Percentiles rank a stretch among this genome's conserved stretches.
Evolutionary conservation across 2,329 filamentous ascomycete species (phyloP).

Genomic region (Fusarium sambucinum): DNA sequence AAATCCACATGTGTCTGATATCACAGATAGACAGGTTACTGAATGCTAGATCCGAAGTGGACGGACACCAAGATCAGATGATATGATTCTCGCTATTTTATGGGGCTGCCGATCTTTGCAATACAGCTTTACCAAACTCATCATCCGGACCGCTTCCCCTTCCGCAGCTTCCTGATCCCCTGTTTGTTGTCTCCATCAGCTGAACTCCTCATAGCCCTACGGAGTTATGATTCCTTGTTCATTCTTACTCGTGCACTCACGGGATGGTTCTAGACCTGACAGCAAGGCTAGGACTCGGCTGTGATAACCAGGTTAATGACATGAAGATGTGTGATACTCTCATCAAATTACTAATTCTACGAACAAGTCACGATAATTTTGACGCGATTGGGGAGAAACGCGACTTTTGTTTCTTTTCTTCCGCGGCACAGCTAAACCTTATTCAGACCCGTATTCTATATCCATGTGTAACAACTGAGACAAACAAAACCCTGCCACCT

Average conservation of each 20-base stretch:
- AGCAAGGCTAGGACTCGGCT: not conserved
- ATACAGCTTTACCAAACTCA: not conserved
- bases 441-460: not conserved
- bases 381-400: not conserved
- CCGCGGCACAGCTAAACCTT: not conserved
- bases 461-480: not conserved
- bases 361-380: not conserved
- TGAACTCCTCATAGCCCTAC: not conserved
- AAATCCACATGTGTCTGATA: too few species aligned
- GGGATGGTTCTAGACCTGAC: not conserved
- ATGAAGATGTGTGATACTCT: accelerated
- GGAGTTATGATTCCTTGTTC: not conserved
- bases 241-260: not conserved
- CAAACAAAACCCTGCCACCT: not conserved
- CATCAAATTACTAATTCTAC: not conserved
- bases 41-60: too few species aligned
- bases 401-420: not conserved
- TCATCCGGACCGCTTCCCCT: not conserved
- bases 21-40: too few species aligned
- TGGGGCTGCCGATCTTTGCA: not conserved
- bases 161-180: not conserved
- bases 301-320: not conserved
- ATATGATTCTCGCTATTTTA: not conserved
- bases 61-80: not conserved
- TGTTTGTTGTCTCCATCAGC: not conserved